phyloP scores from a whole-genome alignment of 345 rosid species.

The Pseudoturritis turrita region DNA sequence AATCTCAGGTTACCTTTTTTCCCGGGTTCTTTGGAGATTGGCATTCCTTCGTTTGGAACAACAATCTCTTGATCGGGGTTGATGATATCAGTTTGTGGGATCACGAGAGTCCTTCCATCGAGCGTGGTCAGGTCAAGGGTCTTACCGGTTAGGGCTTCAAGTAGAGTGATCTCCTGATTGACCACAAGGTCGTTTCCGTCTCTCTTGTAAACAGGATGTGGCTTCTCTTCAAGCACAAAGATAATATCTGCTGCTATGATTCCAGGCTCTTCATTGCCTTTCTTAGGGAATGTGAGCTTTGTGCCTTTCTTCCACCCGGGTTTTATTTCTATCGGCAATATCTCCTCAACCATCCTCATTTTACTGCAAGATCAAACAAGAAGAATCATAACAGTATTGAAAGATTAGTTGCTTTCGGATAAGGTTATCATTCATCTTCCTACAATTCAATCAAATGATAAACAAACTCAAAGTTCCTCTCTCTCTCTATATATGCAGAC shows the following conservation, averaged over 20 bases:
- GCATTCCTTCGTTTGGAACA: conserved; percentile 92
- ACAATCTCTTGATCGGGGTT: conserved; percentile 78
- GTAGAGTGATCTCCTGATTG: conserved; percentile 67
- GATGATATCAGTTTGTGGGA: conserved; percentile 63
- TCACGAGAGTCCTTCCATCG: conserved; percentile 69
- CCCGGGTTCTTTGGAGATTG: conserved; percentile 76
- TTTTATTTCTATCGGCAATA: conserved; percentile 76
- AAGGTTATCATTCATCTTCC: background rate
- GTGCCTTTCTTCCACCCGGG: conserved; percentile 99
- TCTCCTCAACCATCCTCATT: conserved; percentile 57
- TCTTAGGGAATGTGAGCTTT: conserved; percentile 83
- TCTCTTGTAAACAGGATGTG: conserved; percentile 70
- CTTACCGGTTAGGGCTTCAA: conserved; percentile 88
- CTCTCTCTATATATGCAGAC: background rate
- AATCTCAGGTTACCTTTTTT: conserved; percentile 77
- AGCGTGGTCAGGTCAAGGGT: conserved; percentile 57
- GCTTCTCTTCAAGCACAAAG: conserved; percentile 82
- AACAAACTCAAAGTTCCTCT: background rate
- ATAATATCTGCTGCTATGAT: conserved; percentile 73
- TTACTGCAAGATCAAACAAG: conserved; percentile 46
- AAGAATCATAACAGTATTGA: background rate
- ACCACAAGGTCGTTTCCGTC: conserved; percentile 79
- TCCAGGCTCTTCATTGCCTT: conserved; percentile 84
- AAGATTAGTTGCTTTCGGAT: background rate
- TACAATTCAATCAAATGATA: background rate